Evolutionary conservation across 805 yeast genomes (phyloP), one percentile per base, ranked within the genome.

Genomic region (Saccharomycopsis guyanensis): DNA sequence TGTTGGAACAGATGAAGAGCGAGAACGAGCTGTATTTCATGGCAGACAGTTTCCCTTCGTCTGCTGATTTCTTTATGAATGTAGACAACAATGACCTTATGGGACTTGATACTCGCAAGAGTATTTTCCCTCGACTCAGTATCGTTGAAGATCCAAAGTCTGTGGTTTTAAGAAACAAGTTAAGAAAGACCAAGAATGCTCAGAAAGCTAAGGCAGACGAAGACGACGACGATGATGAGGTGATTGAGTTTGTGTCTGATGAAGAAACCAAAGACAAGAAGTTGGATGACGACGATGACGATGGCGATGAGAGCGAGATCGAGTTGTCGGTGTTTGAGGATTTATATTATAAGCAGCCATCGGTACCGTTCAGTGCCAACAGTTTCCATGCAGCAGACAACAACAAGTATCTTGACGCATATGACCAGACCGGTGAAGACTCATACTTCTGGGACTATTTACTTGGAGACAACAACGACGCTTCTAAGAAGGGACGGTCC

Each of bases 401-500:
- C 43, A 40, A 40, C 31, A 56, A 68, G 38, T 45, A 40, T 23
- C 42, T 48, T 5, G 38, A 34, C n/a, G 52, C 50, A 3, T 51
- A 48, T 33, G 52, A 48, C 16, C 46, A 43, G 25, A 77, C 74
- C 35, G 80, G 76, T 23, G 88, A 80, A 58, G 89, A 83, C 57
- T 71, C 83, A 3, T 80, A 82, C 56, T 65, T 85, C 35, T 77
- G 88, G 80, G 81, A 81, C 58, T 83, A 84, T 61, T 81, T 84
- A 54, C 80, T 85, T 59, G 69, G 73, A 19, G 67, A 75, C 15
- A 59, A 51, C 18, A 25, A 10, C 29, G 29, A 25, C 29, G n/a
- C n/a, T n/a, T n/a, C n/a, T n/a, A 56, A 52, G 5, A 56, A 56
- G 4, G 36, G 43, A 5, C 36, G 46, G 37, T 33, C 45, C 39